These are phyloP conservation scores for Botrytis paeoniae DNA, from an alignment of 2,329 filamentous ascomycete genomes.

Conservation along the genomic window DNA sequence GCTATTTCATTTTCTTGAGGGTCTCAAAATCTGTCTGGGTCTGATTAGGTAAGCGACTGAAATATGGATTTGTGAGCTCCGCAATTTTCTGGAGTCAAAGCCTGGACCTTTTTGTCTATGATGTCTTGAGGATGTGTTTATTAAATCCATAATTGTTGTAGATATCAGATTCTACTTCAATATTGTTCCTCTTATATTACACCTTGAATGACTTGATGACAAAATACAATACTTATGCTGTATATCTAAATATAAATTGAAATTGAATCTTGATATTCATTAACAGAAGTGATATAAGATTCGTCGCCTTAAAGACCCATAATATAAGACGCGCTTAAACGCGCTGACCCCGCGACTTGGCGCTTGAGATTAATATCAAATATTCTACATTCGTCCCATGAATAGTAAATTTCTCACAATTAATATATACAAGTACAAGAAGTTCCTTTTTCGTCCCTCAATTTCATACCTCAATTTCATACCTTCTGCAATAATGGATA, in stretches of 20 bases:
- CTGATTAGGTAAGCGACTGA: neutral
- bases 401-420: neutral
- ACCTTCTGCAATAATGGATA: slow-evolving; percentile 2
- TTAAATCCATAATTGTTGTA: neutral
- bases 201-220: no score
- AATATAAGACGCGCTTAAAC: neutral
- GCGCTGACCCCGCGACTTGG: neutral
- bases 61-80: neutral
- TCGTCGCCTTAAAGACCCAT: neutral
- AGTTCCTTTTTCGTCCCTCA: neutral
- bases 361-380: neutral
- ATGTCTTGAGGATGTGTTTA: neutral
- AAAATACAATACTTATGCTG: neutral
- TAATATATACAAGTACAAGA: neutral
- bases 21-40: neutral
- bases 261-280: neutral
- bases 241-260: neutral
- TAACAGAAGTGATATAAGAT: neutral
- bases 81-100: neutral
- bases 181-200: neutral
- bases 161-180: neutral
- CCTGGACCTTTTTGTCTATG: neutral
- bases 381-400: neutral
- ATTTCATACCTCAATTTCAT: neutral
- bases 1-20: neutral